These are phyloP conservation scores for Nannochloropsis salina DNA, from an alignment of 108 stramenopile species.

Conservation along the genomic window DNA sequence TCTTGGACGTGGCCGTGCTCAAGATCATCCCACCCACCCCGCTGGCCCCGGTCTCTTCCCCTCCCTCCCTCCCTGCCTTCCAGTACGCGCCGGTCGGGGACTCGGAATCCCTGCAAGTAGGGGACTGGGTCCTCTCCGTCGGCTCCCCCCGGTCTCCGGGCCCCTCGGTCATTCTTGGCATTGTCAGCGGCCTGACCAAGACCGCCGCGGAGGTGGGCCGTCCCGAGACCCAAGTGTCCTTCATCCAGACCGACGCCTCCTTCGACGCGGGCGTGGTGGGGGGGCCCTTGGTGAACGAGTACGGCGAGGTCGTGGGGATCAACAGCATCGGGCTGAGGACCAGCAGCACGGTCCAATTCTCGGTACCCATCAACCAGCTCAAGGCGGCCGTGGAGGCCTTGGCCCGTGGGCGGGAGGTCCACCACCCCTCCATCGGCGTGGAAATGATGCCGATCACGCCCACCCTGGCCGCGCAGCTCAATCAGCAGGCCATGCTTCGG, in stretches of 20 bases:
- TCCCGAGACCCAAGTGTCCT: slow-evolving; percentile 32
- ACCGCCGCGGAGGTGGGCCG: slow-evolving; percentile 23
- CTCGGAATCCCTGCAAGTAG: slow-evolving; percentile 23
- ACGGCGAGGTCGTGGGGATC: slow-evolving; percentile 50
- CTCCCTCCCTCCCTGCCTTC: neutral
- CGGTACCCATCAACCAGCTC: slow-evolving; percentile 51
- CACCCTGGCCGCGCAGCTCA: slow-evolving; percentile 46
- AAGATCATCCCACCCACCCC: slow-evolving; percentile 27
- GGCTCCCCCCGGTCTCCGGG: slow-evolving; percentile 52
- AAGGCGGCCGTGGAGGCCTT: slow-evolving; percentile 34
- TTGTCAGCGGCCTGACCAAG: slow-evolving; percentile 43
- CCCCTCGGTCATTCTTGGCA: slow-evolving; percentile 51
- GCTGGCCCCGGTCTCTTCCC: neutral
- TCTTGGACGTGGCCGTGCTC: slow-evolving; percentile 55
- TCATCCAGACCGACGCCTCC: slow-evolving; percentile 52
- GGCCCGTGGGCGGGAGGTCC: slow-evolving; percentile 35
- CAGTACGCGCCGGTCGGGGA: neutral
- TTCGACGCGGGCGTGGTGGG: slow-evolving; percentile 49
- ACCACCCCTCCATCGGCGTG: slow-evolving; percentile 47
- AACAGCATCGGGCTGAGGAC: slow-evolving; percentile 44
- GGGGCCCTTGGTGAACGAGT: slow-evolving; percentile 49
- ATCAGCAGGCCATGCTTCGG: slow-evolving; percentile 33
- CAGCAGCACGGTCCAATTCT: slow-evolving; percentile 45
- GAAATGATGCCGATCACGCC: slow-evolving; percentile 49
- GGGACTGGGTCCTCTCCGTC: slow-evolving; percentile 33